Conservation (phyloP, 176 grass and related monocot species). For the Oryza punctata region DNA sequence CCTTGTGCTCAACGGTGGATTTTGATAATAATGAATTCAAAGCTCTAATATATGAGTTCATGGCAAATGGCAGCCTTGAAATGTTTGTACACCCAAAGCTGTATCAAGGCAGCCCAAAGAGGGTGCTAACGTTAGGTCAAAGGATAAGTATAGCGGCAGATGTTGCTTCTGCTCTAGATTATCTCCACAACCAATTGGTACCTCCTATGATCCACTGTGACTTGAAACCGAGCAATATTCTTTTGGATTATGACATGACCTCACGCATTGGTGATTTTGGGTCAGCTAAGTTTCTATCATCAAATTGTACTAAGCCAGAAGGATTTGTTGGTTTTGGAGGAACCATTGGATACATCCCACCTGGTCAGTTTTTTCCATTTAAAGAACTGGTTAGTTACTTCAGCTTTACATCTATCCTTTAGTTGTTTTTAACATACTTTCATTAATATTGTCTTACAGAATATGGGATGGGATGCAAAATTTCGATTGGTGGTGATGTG, state of each 20-base stretch:
- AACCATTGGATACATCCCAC: conserved; percentile 48
- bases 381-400: background rate
- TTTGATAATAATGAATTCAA: conserved; percentile 39
- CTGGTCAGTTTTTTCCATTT: conserved; percentile 28
- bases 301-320: background rate
- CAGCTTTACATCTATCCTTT: background rate
- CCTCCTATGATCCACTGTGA: conserved; percentile 33
- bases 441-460: conserved; percentile 13
- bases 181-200: conserved; percentile 43
- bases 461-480: conserved; percentile 31
- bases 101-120: background rate
- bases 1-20: conserved; percentile 31
- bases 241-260: conserved; percentile 48
- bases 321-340: background rate
- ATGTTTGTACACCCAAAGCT: conserved; percentile 33
- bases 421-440: background rate
- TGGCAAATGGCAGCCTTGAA: conserved; percentile 47
- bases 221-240: conserved; percentile 40
- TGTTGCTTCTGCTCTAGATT: conserved; percentile 36
- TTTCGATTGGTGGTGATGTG: background rate
- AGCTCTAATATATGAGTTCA: conserved; percentile 37
- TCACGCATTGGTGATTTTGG: conserved; percentile 38
- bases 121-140: conserved; percentile 22
- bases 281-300: conserved; percentile 34
- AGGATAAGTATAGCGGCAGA: conserved; percentile 18